Evolutionary conservation across 768 basidiomycete genomes (phyloP), one percentile per base, ranked within the genome.

Genomic region (Gloeopeniophorella convolvens): DNA sequence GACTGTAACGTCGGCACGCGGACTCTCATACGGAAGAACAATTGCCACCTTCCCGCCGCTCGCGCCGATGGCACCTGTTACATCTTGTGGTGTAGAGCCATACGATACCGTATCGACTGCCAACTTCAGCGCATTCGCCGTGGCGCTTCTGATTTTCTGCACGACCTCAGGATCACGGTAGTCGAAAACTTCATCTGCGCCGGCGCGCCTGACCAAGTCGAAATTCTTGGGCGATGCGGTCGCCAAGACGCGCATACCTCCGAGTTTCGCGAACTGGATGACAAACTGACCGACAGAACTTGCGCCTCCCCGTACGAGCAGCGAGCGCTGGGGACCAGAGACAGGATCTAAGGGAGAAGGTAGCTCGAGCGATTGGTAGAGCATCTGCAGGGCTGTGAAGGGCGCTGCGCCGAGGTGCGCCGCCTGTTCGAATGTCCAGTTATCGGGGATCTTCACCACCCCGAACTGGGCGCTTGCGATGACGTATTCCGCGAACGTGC

Each of bases 161-260:
- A 63, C 56, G 11, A 59, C 58, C n/a, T 55, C 52, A 18, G 62
- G 58, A 18, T 63, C 65, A 27, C 52, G 42, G 43, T 65, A 62
- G 49, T 69, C 66, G 37, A 70, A 63, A 2, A 64, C 61, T 5
- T 59, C 63, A 18, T 66, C 62, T 0, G 71, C 73, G 3, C 73
- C 73, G 6, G 65, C 54, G 1, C 60, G 47, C 36, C 60, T 64
- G 33, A 73, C 47, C 15, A 66, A 58, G 1, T 56, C 64, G 18
- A 62, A 62, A 49, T 72, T 71, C 37, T 56, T 54, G 4, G 66
- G 60, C 8, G 68, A 70, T 2, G 70, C 65, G 2, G 69, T 68
- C 4, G 68, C 63, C 15, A 68, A 47, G 32, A 72, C 65, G 8
- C 58, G 59, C 49, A 62, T 63, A 2, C 66, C 68, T 0, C 63